Conservation (phyloP, 2,329 filamentous ascomycete genomes). For the Botrytis squamosa region DNA sequence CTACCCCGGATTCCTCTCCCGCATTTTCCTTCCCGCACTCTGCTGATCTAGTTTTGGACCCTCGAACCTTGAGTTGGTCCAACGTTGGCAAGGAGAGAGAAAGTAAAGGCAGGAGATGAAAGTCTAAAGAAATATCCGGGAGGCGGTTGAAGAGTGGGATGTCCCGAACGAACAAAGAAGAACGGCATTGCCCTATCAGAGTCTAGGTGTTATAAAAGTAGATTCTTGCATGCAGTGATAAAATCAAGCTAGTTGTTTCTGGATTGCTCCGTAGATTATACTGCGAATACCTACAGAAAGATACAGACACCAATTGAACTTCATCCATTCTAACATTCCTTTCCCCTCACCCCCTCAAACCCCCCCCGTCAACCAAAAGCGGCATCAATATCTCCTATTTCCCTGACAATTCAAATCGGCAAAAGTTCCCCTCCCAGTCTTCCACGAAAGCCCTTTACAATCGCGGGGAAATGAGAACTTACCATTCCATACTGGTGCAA, state of each 20-base stretch:
- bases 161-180: not conserved
- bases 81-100: not conserved
- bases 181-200: constrained; percentile 2
- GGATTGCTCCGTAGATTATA: not conserved
- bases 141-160: not conserved
- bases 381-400: not conserved
- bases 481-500: constrained; percentile 6
- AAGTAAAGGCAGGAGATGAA: not conserved
- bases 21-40: not conserved
- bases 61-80: constrained; percentile 1
- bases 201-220: not conserved
- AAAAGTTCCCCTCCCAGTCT: constrained; percentile 8
- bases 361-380: constrained; percentile 4
- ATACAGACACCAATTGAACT: not conserved
- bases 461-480: not conserved
- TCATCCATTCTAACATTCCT: not conserved
- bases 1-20: constrained; percentile 17
- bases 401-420: constrained; percentile 11
- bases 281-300: not conserved
- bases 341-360: not conserved
- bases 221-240: not conserved
- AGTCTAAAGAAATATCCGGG: not conserved
- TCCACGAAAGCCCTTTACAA: not conserved
- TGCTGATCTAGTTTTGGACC: constrained; percentile 4
- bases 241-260: not conserved